phyloP scores from a whole-genome alignment of 306 rosid species.

The Pyrus bretschneideri region DNA sequence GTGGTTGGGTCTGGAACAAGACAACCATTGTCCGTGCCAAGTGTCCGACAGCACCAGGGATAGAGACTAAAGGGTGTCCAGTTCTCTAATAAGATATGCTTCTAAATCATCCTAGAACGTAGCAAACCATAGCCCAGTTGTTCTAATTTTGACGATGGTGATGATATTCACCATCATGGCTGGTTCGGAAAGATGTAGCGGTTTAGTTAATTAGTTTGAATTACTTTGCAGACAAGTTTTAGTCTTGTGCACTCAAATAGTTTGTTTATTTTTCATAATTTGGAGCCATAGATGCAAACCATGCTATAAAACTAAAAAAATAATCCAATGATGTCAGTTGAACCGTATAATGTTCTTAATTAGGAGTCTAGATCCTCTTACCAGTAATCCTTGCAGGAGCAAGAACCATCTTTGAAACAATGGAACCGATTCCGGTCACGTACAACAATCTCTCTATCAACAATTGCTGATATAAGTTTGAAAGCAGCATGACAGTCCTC shows the following conservation, averaged over 20 bases:
- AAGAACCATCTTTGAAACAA: slow-evolving; percentile 36
- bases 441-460: slow-evolving; percentile 34
- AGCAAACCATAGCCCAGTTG: too few species aligned
- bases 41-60: slow-evolving; percentile 56
- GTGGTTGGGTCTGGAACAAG: slow-evolving; percentile 55
- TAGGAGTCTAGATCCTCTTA: slow-evolving; percentile 1
- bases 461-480: slow-evolving; percentile 31
- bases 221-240: background rate
- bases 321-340: background rate
- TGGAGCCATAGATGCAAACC: background rate
- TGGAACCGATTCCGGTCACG: slow-evolving; percentile 44
- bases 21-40: slow-evolving; percentile 49
- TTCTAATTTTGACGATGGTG: too few species aligned
- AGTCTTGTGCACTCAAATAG: background rate
- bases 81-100: too few species aligned
- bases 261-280: background rate
- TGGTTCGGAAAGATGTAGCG: background rate
- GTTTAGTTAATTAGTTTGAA: background rate
- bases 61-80: slow-evolving; percentile 24
- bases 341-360: background rate
- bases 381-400: slow-evolving; percentile 46
- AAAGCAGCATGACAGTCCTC: slow-evolving; percentile 50
- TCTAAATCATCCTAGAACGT: too few species aligned
- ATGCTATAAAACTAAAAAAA: background rate
- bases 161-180: too few species aligned